These are phyloP conservation scores for Leccinum olivaceopallidum DNA, from an alignment of 768 basidiomycete genomes.

Conservation along the genomic window DNA sequence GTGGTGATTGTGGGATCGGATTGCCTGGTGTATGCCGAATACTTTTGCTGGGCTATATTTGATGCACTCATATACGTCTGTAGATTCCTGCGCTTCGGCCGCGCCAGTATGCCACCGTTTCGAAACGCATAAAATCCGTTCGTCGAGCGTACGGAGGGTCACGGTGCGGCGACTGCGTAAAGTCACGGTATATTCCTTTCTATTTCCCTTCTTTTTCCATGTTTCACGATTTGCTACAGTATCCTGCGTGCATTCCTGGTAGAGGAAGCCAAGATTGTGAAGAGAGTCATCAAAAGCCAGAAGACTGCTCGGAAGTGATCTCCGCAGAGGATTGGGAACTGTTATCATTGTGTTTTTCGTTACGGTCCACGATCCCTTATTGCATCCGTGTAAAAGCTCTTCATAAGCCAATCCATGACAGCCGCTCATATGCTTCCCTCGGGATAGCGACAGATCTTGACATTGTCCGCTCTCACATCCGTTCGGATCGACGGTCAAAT, in stretches of 20 bases:
- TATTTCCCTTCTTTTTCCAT: background rate
- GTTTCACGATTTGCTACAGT: conserved; percentile 41
- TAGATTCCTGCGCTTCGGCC: conserved; percentile 96
- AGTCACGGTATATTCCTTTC: conserved; percentile 72
- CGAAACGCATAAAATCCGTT: conserved; percentile 97
- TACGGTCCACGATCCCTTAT: conserved; percentile 15
- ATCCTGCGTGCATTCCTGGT: conserved; percentile 98
- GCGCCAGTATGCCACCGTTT: conserved; percentile 92
- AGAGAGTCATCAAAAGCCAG: conserved; percentile 95
- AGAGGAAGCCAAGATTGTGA: conserved; percentile 99
- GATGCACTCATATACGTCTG: background rate
- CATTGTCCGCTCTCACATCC: background rate
- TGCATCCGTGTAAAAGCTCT: conserved; percentile 25
- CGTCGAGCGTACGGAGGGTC: conserved; percentile 97
- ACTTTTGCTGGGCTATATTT: background rate
- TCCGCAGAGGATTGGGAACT: background rate
- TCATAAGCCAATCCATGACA: conserved; percentile 12
- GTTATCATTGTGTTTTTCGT: conserved; percentile 11
- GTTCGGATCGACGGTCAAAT: background rate
- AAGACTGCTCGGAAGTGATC: conserved; percentile 31
- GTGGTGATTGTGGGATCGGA: conserved; percentile 96
- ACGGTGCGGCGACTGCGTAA: conserved; percentile 93
- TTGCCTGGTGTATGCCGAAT: conserved; percentile 84
- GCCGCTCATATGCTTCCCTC: conserved; percentile 4
- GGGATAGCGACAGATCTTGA: background rate